phyloP scores from a whole-genome alignment of 345 rosid genomes.

The Eucalyptus viminalis region DNA sequence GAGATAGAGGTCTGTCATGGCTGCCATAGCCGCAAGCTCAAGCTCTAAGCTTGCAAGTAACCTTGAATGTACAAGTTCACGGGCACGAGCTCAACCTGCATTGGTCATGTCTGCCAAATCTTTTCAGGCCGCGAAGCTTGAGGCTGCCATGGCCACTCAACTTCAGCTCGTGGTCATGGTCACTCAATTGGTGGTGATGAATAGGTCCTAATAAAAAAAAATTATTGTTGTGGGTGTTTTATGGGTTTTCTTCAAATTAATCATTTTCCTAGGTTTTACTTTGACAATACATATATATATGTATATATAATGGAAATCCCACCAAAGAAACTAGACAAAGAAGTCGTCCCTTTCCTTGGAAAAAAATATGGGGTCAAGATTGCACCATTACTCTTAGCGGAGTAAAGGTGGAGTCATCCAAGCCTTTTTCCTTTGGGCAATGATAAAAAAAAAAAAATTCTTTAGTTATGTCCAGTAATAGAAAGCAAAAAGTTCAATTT shows the following conservation, averaged over 20 bases:
- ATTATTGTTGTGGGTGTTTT: background rate
- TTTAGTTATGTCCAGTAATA: background rate
- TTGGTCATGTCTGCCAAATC: background rate
- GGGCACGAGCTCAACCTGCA: background rate
- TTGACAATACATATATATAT: no score
- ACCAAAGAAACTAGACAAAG: background rate
- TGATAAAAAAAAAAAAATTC: background rate
- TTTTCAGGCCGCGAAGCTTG: background rate
- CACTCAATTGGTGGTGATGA: background rate
- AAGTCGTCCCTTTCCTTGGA: background rate
- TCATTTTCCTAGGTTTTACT: no score
- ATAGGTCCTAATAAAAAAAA: background rate
- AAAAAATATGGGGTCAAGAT: background rate
- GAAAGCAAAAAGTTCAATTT: background rate
- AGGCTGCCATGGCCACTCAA: background rate
- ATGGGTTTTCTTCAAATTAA: no score
- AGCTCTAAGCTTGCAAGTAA: no score
- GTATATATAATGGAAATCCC: background rate
- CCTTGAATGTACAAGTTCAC: no score
- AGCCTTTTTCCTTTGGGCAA: background rate
- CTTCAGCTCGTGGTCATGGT: background rate
- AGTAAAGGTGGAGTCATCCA: background rate
- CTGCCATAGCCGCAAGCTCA: background rate
- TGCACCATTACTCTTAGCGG: background rate
- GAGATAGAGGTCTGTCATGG: background rate